Base-by-base conservation (phyloP, 2,329 filamentous ascomycete species). In the Pseudopyricularia cyperi region DNA sequence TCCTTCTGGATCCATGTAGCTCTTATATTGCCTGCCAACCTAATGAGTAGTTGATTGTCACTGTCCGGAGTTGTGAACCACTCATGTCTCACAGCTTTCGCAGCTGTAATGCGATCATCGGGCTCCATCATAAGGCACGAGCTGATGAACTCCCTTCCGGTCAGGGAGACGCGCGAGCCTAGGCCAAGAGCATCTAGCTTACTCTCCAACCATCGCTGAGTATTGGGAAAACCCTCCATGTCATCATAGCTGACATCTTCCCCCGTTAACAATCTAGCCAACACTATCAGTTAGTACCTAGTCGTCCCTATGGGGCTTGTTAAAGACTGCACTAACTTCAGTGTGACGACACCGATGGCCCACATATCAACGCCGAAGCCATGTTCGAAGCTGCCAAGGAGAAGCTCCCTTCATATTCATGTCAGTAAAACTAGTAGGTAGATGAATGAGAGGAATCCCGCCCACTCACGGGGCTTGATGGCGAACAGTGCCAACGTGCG, bases 401-500 rank as follows among this genome's bases (percentile, higher is more conserved):
- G 54, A 14, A 71, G 59, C 59, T 77, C 73, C 1, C 73, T 76
- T n/a, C n/a, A 9, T 22, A 44, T 15, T 33, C 8, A 3, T 9
- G 32, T 55, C 32, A 56, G 52, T 15, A 12, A 26, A 3, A 3
- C 4, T 24, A 44, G 19, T 28, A 19, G 24, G 7, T 19, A n/a
- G 24, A 24, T 12, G 2, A 4, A 1, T 22, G 7, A 17, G 48
- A 3, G 11, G 34, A n/a, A n/a, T n/a, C n/a, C 58, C 33, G 61
- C 46, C 17, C 47, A 66, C 71, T 60, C 60, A 79, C 75, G 76
- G 76, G 32, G 75, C 73, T 56, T 71, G 70, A 52, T 73, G 78
- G 15, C 63, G 62, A 12, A 56, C 52, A 4, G 75, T 78, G 1
- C 76, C 76, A 15, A 73, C 68, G 22, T 62, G 56, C 0, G 70